Evolutionary conservation across 164 flowering plant species (phyloP).

Genomic region (Chimonanthus salicifolius): DNA sequence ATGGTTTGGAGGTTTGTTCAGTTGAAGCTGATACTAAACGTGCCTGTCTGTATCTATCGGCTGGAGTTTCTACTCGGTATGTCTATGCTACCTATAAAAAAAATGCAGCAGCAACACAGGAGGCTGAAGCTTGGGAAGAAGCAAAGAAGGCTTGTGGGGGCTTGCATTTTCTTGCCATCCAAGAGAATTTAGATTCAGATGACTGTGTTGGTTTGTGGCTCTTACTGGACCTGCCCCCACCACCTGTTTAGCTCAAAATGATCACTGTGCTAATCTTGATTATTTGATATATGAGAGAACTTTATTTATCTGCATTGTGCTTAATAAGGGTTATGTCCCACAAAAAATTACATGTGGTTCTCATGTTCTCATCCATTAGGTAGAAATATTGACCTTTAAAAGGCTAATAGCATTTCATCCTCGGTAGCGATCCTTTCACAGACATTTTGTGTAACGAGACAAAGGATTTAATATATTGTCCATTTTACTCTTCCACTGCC

Average conservation of each 20-base stretch:
- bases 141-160: slow-evolving; percentile 94
- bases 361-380: too few species aligned
- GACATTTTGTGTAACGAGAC: too few species aligned
- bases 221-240: slow-evolving; percentile 85
- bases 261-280: not conserved
- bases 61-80: slow-evolving; percentile 80
- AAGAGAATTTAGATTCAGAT: slow-evolving; percentile 80
- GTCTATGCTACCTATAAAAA: slow-evolving; percentile 72
- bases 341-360: too few species aligned
- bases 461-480: too few species aligned
- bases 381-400: too few species aligned
- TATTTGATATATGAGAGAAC: not conserved
- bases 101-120: slow-evolving; percentile 55
- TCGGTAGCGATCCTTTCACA: too few species aligned
- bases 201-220: slow-evolving; percentile 97
- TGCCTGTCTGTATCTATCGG: slow-evolving; percentile 68
- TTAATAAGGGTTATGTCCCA: too few species aligned
- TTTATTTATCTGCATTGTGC: too few species aligned
- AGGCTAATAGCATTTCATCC: too few species aligned
- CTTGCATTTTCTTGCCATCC: slow-evolving; percentile 90
- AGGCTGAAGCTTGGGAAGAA: slow-evolving; percentile 98
- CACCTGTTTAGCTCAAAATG: slow-evolving; percentile 53
- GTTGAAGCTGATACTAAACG: slow-evolving; percentile 66
- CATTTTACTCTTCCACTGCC: too few species aligned
- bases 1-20: slow-evolving; percentile 79